phyloP scores from a whole-genome alignment of 2,329 filamentous ascomycete species.

The Claviceps purpurea region DNA sequence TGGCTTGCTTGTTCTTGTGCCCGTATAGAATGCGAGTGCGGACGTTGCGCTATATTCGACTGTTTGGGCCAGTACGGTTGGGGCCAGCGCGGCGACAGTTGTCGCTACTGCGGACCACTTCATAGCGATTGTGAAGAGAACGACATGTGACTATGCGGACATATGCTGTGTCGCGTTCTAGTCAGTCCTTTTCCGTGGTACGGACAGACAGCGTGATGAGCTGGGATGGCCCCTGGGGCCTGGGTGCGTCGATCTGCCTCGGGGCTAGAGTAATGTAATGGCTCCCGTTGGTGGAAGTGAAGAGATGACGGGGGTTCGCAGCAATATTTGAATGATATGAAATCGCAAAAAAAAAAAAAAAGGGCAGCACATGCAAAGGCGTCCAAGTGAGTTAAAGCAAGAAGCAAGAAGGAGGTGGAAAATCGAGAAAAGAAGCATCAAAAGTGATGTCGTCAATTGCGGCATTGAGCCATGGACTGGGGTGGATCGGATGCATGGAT shows the following conservation, averaged over 20 bases:
- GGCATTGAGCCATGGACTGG: too few relatives aligned
- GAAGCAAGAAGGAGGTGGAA: background rate
- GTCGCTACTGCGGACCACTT: conserved; percentile 9
- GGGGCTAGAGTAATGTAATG: background rate
- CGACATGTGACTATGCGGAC: conserved; percentile 7
- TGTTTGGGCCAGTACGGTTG: conserved; percentile 12
- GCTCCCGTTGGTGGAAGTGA: background rate
- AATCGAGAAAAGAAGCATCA: background rate
- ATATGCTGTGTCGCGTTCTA: background rate
- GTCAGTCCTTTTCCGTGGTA: background rate
- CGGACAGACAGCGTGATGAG: background rate
- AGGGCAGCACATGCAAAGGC: background rate
- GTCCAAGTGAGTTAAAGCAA: background rate
- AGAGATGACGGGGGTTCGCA: background rate
- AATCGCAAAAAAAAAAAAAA: too few relatives aligned
- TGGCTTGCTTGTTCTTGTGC: conserved; percentile 23
- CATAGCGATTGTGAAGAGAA: conserved; percentile 9
- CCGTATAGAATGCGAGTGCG: conserved; percentile 23
- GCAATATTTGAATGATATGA: background rate
- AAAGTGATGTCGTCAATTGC: background rate
- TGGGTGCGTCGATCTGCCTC: too few relatives aligned
- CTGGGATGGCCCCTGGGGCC: too few relatives aligned
- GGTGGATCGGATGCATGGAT: too few relatives aligned
- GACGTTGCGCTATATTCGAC: conserved; percentile 20
- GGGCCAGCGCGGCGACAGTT: conserved; percentile 8